Evolutionary conservation across 2,329 filamentous ascomycete genomes (phyloP), one percentile per base, ranked within the genome.

Genomic region (Malbranchea zuffiana): DNA sequence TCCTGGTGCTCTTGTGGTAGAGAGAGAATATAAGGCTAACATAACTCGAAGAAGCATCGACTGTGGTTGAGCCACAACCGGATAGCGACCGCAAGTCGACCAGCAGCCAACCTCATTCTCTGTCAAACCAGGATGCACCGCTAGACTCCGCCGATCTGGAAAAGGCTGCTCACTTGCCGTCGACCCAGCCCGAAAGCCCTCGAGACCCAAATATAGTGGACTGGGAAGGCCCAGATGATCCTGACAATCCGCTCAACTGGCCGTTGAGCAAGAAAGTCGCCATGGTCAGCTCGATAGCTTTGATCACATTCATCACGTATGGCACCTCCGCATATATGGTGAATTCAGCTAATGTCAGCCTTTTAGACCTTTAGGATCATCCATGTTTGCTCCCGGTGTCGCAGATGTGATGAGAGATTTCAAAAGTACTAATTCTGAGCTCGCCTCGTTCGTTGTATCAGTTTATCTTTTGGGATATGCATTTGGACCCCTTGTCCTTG

Each of bases 401-500:
- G 48, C 47, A 0, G 49, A 56, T 21, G 53, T 72, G 16, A 62
- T 63, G 45, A 43, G 43, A 7, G 68, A 72, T 18, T 71, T 74
- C 37, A 45, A 60, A 27, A 62, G 62, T 26, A 50, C 49, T 3
- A 62, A 61, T 40, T 44, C 52, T 2, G 66, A 65, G 5, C 47
- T 71, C 2, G 65, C 57, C 3, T 59, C 71, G 6, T 68, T 77
- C 49, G 67, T 72, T 8, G 72, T 77, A 21, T 74, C 69, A 40
- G 75, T 80, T 40, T 80, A 75, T 50, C 55, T 79, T 2, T 55
- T 79, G 0, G 73, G 73, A 2, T 78, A 75, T 44, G 50, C 51
- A 32, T 44, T 78, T 39, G 74, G 75, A 0, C 75, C 75, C 1
- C 57, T 80, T 3, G 47, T 82, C 1, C 77, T 78, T 65, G 78